Evolutionary conservation across 2,329 filamentous ascomycete genomes (phyloP).

Genomic region (Dendrostoma leiphaemia): DNA sequence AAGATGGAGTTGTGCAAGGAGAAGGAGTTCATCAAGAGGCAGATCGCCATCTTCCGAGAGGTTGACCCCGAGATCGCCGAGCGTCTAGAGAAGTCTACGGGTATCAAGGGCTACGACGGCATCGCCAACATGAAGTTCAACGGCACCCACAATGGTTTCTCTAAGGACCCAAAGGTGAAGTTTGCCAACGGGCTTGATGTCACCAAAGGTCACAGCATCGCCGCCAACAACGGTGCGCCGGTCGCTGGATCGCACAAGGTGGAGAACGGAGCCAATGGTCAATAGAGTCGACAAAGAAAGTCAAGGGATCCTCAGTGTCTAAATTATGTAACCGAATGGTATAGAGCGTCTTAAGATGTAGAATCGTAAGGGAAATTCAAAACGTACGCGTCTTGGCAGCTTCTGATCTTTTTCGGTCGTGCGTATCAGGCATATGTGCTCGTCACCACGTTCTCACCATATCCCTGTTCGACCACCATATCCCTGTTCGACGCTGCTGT

Average conservation of each 20-base stretch:
- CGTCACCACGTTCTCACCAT: too few species aligned
- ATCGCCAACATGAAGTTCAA: conserved; percentile 56
- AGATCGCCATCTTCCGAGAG: conserved; percentile 65
- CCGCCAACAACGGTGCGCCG: conserved; percentile 16
- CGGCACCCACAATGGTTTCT: conserved; percentile 60
- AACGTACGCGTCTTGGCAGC: too few species aligned
- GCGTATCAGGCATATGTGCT: too few species aligned
- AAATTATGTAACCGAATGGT: too few species aligned
- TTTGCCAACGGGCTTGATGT: conserved; percentile 49
- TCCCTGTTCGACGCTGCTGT: too few species aligned
- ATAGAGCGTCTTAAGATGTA: too few species aligned
- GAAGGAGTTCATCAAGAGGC: conserved; percentile 60
- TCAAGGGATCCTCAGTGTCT: too few species aligned
- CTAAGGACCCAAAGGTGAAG: conserved; percentile 42
- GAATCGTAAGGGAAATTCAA: too few species aligned
- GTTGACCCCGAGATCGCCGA: conserved; percentile 57
- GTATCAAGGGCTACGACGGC: conserved; percentile 54
- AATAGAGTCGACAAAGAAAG: too few species aligned
- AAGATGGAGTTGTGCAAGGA: conserved; percentile 59
- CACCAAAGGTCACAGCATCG: background rate
- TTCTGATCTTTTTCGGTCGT: too few species aligned
- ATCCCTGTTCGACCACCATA: too few species aligned
- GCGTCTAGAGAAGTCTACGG: conserved; percentile 61
- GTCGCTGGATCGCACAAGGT: conserved; percentile 2
- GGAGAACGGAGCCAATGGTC: conserved; percentile 1